phyloP scores from a whole-genome alignment of 192 early-diverging fungal genomes.

The Coemansia sp. region DNA sequence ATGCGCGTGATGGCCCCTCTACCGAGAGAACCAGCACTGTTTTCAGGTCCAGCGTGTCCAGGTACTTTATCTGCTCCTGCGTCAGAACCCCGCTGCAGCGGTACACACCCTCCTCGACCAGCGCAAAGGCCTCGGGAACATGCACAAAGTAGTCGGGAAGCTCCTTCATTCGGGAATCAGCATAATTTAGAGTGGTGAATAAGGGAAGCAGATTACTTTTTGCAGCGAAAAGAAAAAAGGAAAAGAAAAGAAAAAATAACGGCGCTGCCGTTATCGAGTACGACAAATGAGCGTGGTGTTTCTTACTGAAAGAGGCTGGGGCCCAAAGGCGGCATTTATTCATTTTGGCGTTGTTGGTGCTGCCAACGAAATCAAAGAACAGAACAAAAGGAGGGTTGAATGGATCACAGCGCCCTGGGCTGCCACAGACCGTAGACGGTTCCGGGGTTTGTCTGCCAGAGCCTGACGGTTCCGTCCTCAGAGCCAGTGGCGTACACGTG shows the following conservation, averaged over 20 bases:
- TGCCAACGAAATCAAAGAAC: too few relatives aligned
- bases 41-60: constrained; percentile 73
- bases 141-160: constrained; percentile 51
- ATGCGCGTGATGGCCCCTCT: constrained; percentile 75
- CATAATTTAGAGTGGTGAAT: background rate
- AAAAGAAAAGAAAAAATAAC: too few relatives aligned
- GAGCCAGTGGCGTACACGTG: constrained; percentile 89
- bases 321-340: too few relatives aligned
- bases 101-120: constrained; percentile 87
- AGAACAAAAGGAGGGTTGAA: background rate
- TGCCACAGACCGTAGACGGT: constrained; percentile 85
- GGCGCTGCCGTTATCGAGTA: too few relatives aligned
- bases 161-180: constrained; percentile 35
- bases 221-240: too few relatives aligned
- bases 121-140: constrained; percentile 82
- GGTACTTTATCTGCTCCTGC: constrained; percentile 73
- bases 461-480: constrained; percentile 88
- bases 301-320: too few relatives aligned
- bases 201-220: too few relatives aligned
- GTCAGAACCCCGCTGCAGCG: constrained; percentile 76
- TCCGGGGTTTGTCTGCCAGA: constrained; percentile 87
- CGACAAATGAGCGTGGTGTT: too few relatives aligned
- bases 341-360: too few relatives aligned
- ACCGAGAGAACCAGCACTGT: constrained; percentile 81
- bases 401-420: constrained; percentile 20